phyloP scores from a whole-genome alignment of 2,329 filamentous ascomycete species.

The Fusarium austroafricanum region DNA sequence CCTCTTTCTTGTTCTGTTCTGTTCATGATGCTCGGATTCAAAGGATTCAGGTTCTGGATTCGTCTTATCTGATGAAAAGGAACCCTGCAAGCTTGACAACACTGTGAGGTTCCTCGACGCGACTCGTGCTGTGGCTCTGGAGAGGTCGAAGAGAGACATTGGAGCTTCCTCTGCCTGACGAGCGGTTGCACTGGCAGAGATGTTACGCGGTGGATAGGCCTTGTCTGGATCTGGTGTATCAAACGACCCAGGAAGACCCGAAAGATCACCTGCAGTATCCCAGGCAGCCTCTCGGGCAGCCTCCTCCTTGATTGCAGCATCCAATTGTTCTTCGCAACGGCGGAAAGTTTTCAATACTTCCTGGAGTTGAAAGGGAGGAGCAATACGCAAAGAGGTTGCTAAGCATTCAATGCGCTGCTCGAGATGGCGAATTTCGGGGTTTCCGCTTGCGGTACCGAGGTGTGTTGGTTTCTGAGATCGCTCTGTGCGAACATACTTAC shows the following conservation, averaged over 20 bases:
- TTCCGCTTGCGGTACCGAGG: constrained; percentile 68
- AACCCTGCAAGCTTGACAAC: constrained; percentile 62
- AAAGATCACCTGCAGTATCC: constrained; percentile 72
- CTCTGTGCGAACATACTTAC: constrained; percentile 73
- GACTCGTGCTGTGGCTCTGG: constrained; percentile 68
- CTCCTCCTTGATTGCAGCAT: constrained; percentile 73
- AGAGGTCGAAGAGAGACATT: constrained; percentile 74
- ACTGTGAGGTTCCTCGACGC: constrained; percentile 69
- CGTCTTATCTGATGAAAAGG: constrained; percentile 26
- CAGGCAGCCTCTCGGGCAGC: constrained; percentile 76
- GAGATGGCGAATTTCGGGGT: constrained; percentile 74
- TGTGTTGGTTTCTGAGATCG: constrained; percentile 68
- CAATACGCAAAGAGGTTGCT: constrained; percentile 78
- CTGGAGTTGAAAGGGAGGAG: constrained; percentile 75
- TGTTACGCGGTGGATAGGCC: constrained; percentile 48
- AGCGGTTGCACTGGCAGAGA: constrained; percentile 50
- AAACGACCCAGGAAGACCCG: constrained; percentile 68
- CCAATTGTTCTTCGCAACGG: constrained; percentile 81
- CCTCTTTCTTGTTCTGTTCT: constrained; percentile 70
- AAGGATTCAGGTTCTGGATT: constrained; percentile 36
- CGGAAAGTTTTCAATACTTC: constrained; percentile 81
- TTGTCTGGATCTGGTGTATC: constrained; percentile 47
- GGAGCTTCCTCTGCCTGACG: constrained; percentile 65
- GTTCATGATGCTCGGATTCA: constrained; percentile 44
- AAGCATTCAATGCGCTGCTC: constrained; percentile 86